These are phyloP conservation scores for Eucommia ulmoides DNA, from an alignment of 257 asterid genomes.

Conservation along the genomic window DNA sequence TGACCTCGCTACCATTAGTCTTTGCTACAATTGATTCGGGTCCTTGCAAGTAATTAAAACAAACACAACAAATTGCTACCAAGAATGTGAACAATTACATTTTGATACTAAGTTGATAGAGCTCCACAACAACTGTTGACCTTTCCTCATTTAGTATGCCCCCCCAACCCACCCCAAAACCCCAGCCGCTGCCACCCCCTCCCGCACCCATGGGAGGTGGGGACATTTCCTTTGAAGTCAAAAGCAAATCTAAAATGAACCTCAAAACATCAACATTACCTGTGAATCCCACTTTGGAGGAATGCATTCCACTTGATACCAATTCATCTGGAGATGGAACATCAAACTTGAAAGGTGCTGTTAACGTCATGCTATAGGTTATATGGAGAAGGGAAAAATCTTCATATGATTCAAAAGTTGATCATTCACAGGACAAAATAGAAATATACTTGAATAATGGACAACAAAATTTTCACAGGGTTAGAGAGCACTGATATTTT, in stretches of 20 bases:
- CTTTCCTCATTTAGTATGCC: no score
- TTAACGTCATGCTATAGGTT: slow-evolving; percentile 22
- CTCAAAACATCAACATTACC: slow-evolving; percentile 29
- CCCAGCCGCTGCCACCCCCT: no score
- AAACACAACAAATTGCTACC: no score
- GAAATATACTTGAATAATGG: slow-evolving; percentile 2
- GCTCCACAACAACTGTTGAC: no score
- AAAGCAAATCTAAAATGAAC: no score
- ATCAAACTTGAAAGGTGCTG: slow-evolving; percentile 81
- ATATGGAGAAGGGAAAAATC: slow-evolving; percentile 14
- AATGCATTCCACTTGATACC: slow-evolving; percentile 45
- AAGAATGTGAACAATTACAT: no score
- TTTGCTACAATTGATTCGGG: no score
- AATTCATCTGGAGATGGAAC: slow-evolving; percentile 82
- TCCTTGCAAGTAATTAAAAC: no score
- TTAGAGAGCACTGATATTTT: slow-evolving; percentile 6
- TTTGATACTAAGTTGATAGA: no score
- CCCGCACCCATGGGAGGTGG: no score
- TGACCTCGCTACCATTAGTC: no score
- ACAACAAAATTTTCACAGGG: background rate
- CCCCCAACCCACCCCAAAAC: no score
- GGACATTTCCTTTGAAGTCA: background rate
- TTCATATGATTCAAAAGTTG: slow-evolving; percentile 13
- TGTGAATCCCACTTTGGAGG: slow-evolving; percentile 38
- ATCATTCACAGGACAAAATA: slow-evolving; percentile 8